Conservation (phyloP, 371 early-diverging fungal genomes). For the Rhizopus delemar region DNA sequence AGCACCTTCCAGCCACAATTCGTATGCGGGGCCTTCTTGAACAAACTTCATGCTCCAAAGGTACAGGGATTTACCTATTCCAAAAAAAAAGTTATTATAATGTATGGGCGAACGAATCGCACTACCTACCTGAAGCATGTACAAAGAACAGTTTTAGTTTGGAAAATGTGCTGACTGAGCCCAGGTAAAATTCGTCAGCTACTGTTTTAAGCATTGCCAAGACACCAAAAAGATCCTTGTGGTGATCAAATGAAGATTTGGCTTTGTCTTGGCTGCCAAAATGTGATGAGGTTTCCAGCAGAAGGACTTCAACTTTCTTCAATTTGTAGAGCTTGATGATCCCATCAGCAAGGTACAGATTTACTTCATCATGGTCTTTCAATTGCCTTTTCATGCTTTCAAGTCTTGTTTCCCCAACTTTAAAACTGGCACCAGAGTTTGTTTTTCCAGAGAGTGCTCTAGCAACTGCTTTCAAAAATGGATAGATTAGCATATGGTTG, state of each 20-base stretch:
- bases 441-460: too few species aligned
- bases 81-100: slow-evolving; percentile 7
- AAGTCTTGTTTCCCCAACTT: neutral
- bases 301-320: slow-evolving; percentile 1
- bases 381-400: slow-evolving; percentile 3
- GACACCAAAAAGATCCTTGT: slow-evolving; percentile 5
- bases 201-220: slow-evolving; percentile 7
- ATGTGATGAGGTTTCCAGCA: neutral
- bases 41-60: slow-evolving; percentile 2
- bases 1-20: neutral
- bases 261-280: slow-evolving; percentile 3
- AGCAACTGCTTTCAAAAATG: too few species aligned
- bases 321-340: neutral
- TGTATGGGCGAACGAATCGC: too few species aligned
- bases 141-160: slow-evolving; percentile 10
- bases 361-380: neutral
- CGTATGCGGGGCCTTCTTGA: slow-evolving; percentile 1
- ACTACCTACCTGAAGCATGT: slow-evolving; percentile 7
- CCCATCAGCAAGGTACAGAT: neutral
- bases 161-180: neutral
- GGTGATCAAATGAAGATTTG: slow-evolving; percentile 6
- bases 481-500: too few species aligned
- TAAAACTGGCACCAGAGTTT: too few species aligned
- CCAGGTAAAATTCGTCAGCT: slow-evolving; percentile 7
- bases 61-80: slow-evolving; percentile 3